Conservation (phyloP, 129 eudicot species). For the Heracleum sosnowskyi region DNA sequence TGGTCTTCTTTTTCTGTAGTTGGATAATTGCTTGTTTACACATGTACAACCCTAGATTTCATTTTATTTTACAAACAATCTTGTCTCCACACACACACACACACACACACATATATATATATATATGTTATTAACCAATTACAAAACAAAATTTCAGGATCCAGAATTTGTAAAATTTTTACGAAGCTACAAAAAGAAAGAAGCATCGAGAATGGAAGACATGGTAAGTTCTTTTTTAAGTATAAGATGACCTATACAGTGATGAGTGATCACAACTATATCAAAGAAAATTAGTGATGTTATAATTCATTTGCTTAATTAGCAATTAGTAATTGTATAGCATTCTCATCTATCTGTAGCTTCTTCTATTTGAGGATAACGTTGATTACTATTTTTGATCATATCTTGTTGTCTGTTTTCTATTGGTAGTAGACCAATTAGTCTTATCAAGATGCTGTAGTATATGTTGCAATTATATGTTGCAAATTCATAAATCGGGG, state of each 20-base stretch:
- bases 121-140: background rate
- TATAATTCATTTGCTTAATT: background rate
- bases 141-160: constrained; percentile 43
- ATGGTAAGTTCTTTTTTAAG: constrained; percentile 39
- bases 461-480: background rate
- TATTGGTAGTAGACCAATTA: background rate
- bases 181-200: constrained; percentile 37
- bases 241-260: background rate
- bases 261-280: background rate
- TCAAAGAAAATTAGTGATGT: background rate
- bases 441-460: background rate
- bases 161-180: constrained; percentile 52
- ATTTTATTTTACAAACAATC: background rate
- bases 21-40: background rate
- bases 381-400: background rate
- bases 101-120: background rate
- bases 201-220: constrained; percentile 35
- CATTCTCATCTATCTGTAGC: background rate
- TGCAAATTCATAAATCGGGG: background rate
- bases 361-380: background rate
- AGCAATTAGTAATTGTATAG: background rate
- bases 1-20: background rate
- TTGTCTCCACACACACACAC: background rate
- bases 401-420: background rate
- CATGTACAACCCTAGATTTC: background rate